These are phyloP conservation scores for Suillus decipiens DNA, from an alignment of 768 basidiomycete species.

Conservation along the genomic window DNA sequence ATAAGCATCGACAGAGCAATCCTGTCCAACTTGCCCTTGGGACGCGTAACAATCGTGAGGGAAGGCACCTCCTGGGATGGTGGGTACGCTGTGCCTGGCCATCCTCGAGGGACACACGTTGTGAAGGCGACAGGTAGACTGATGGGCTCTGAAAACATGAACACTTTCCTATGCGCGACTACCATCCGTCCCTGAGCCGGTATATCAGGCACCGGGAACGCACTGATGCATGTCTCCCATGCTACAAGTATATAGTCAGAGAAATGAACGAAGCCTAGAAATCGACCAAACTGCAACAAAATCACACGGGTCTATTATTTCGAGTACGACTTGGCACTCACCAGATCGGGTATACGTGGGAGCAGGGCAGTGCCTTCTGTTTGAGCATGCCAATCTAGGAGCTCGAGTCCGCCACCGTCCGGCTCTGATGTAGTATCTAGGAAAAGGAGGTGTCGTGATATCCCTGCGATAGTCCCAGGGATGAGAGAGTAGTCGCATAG, in stretches of 20 bases:
- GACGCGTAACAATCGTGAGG: conserved; percentile 29
- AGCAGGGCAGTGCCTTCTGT: conserved; percentile 29
- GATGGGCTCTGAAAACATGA: conserved; percentile 28
- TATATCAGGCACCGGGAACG: conserved; percentile 25
- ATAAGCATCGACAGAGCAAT: conserved; percentile 29
- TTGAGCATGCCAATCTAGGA: conserved; percentile 29
- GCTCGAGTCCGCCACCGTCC: conserved; percentile 25
- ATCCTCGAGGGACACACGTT: conserved; percentile 21
- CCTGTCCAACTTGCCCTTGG: conserved; percentile 13
- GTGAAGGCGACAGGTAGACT: conserved; percentile 29
- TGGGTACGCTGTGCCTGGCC: not conserved
- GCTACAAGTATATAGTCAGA: conserved; percentile 24
- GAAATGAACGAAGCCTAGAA: conserved; percentile 29
- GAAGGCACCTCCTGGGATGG: conserved; percentile 12
- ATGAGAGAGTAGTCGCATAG: conserved; percentile 26
- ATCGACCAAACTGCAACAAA: conserved; percentile 23
- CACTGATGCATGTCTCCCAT: conserved; percentile 32
- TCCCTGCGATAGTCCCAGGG: conserved; percentile 24
- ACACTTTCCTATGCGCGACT: conserved; percentile 26
- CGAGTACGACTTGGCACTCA: conserved; percentile 13
- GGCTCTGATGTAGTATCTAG: conserved; percentile 24
- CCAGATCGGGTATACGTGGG: conserved; percentile 23
- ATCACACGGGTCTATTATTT: not conserved
- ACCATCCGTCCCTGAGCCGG: conserved; percentile 24
- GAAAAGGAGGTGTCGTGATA: conserved; percentile 26